Base-by-base conservation (phyloP, 1,284 basidiomycete genomes). In the Termitomyces sp. region DNA sequence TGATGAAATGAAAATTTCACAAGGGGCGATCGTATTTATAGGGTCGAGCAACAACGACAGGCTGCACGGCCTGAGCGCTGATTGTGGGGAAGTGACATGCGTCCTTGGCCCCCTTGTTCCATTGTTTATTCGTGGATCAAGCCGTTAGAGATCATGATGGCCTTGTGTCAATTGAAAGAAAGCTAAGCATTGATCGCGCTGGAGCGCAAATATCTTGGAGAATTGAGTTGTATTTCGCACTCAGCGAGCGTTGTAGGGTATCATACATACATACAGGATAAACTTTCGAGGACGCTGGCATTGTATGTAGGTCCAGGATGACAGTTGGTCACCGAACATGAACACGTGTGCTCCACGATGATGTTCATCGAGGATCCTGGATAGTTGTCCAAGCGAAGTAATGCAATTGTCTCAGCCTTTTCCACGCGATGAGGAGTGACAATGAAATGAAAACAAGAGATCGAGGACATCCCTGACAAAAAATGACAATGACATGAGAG, bases 71-170 rank as follows among this genome's bases (percentile, higher is more conserved):
- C 26, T 45, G 31, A 21, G 43, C 31, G 33, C 21, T 24, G 33
- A 18, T 49, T 46, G 51, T 40, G 48, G 40, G 34, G 46, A 42
- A 44, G 26, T 39, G 52, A 43, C 43, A 51, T 41, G 45, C 13
- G 37, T 18, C 18, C 26, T 45, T 19, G 26, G 28, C 6, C 24
- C 51, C 51, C 44, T 53, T 48, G 51, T 53, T 8, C 35, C 51
- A 53, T 53, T 53, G 51, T 53, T 33, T 48, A 24, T n/a, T 47
- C 46, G 35, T 48, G 51, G 19, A 46, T 52, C 44, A 46, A 52
- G 30, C 26, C 43, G 3, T 14, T 7, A 16, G 18, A 37, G 21
- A 24, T 24, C 21, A 24, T 44, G 37, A 26, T 35, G 18, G 43
- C 37, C 26, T 24, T 42, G 7, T 18, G 10, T 24, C 3, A 9